Conservation (phyloP, 257 asterid species). For the Cynanchum wilfordii region DNA sequence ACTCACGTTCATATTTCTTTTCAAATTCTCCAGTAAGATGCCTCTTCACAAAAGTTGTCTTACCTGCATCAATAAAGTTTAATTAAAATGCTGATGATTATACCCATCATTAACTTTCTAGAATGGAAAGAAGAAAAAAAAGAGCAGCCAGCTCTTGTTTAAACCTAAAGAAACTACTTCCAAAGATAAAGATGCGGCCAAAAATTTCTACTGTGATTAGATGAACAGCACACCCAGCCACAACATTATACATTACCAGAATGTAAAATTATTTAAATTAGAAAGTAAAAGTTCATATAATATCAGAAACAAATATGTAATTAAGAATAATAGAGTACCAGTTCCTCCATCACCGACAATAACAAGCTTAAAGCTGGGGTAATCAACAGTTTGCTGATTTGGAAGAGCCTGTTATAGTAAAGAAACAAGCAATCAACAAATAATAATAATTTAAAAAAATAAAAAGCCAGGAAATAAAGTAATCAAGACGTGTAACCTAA, state of each 20-base stretch:
- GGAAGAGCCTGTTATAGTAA: conserved; percentile 25
- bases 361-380: conserved; percentile 35
- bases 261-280: too few species aligned
- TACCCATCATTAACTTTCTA: background rate
- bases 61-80: conserved; percentile 40
- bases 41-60: conserved; percentile 82
- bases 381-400: conserved; percentile 28
- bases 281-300: background rate
- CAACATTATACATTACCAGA: background rate
- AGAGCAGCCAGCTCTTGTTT: too few species aligned
- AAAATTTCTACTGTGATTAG: background rate
- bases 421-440: background rate
- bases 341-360: conserved; percentile 38
- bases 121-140: background rate
- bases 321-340: conserved; percentile 10
- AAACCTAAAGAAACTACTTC: background rate
- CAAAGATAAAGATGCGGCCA: background rate
- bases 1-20: conserved; percentile 84
- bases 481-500: background rate
- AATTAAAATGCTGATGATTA: background rate
- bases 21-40: conserved; percentile 89
- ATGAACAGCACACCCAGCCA: background rate
- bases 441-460: too few species aligned
- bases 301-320: background rate
- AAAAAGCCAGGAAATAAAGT: background rate